phyloP scores from a whole-genome alignment of 306 rosid genomes.

The Acacia melanoxylon region DNA sequence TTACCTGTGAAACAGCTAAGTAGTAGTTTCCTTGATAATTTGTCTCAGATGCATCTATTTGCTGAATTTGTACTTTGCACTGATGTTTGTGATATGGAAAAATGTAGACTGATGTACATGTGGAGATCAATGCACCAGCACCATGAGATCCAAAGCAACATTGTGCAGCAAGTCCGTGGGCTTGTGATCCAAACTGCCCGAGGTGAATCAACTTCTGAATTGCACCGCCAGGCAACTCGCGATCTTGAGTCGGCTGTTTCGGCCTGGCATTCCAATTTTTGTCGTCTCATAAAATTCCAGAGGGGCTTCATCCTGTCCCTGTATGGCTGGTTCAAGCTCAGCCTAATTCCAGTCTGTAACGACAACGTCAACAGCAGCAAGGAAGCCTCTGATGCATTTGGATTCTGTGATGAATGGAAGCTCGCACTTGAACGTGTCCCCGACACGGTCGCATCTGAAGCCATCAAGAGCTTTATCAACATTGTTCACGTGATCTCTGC shows the following conservation, averaged over 20 bases:
- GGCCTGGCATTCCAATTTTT: slow-evolving; percentile 90
- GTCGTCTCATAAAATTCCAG: slow-evolving; percentile 82
- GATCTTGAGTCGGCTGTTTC: slow-evolving; percentile 91
- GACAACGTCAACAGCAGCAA: slow-evolving; percentile 48
- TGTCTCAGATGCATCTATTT: background rate
- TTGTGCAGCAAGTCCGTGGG: slow-evolving; percentile 95
- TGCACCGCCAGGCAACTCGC: slow-evolving; percentile 93
- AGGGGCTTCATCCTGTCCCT: slow-evolving; percentile 74
- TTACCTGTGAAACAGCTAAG: slow-evolving; percentile 13
- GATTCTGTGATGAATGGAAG: slow-evolving; percentile 94
- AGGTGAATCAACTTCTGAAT: slow-evolving; percentile 81
- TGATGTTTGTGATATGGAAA: slow-evolving; percentile 29
- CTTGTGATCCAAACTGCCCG: slow-evolving; percentile 70
- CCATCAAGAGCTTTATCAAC: slow-evolving; percentile 89
- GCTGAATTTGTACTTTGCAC: background rate
- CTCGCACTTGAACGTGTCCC: slow-evolving; percentile 97
- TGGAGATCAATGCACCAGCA: slow-evolving; percentile 92
- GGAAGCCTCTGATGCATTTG: slow-evolving; percentile 61
- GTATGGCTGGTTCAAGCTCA: slow-evolving; percentile 91
- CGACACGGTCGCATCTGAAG: slow-evolving; percentile 92
- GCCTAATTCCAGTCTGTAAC: slow-evolving; percentile 65
- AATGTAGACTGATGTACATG: slow-evolving; percentile 93
- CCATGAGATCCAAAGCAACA: slow-evolving; percentile 87
- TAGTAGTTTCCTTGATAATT: slow-evolving; percentile 1
- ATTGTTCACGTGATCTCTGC: slow-evolving; percentile 78